Evolutionary conservation across 2,329 filamentous ascomycete species (phyloP).

Genomic region (Metarhizium guizhouense): DNA sequence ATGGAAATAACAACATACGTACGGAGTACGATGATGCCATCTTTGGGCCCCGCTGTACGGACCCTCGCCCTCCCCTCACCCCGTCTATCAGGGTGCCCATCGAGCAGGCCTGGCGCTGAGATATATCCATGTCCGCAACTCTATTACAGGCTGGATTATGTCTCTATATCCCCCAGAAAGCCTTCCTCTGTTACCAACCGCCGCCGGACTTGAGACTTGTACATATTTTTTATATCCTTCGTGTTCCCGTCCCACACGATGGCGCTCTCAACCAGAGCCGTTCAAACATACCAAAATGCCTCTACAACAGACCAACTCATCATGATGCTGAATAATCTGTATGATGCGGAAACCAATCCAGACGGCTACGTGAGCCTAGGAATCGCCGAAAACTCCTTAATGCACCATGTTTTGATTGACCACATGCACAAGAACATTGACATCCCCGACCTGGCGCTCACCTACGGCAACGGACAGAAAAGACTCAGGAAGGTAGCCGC

Average conservation of each 20-base stretch:
- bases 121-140: too few relatives aligned
- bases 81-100: too few relatives aligned
- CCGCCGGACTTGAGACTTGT: too few relatives aligned
- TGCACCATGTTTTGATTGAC: conserved; percentile 36
- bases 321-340: conserved; percentile 35
- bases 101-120: too few relatives aligned
- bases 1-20: too few relatives aligned
- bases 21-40: too few relatives aligned
- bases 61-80: too few relatives aligned
- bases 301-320: conserved; percentile 14
- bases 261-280: background rate
- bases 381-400: conserved; percentile 42
- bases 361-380: conserved; percentile 40
- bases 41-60: too few relatives aligned
- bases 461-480: conserved; percentile 32
- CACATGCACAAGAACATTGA: conserved; percentile 31
- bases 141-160: too few relatives aligned
- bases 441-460: conserved; percentile 21
- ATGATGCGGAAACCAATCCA: conserved; percentile 29
- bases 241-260: background rate
- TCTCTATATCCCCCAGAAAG: too few relatives aligned
- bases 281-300: background rate
- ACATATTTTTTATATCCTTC: background rate
- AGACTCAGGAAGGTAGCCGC: conserved; percentile 21
- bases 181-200: too few relatives aligned